Evolutionary conservation across 495 filamentous ascomycete species (phyloP), one percentile per base, ranked within the genome.

Genomic region (Trichoderma gamsii): DNA sequence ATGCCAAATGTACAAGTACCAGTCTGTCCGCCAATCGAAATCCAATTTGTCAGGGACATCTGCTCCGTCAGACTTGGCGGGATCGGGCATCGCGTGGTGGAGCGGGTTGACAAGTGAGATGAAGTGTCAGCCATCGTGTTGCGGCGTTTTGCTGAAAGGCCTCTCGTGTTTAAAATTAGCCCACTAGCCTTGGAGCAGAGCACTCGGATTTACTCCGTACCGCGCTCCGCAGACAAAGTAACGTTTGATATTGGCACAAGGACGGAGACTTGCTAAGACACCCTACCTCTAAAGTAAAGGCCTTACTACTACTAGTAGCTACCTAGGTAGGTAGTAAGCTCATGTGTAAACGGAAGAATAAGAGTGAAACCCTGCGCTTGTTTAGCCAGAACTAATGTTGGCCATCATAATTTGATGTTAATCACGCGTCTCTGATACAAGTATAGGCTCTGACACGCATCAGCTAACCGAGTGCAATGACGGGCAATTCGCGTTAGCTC

Each of bases 161-260:
- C 27, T 61, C 56, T 61, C 56, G 56, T 61, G 25, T 61, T 61
- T 27, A 61, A 61, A 32, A 29, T 61, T 32, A 32, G 56, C 25
- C 23, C 23, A 61, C 56, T 29, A 32, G 27, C 5, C 56, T 61
- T 61, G 16, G 56, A 61, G 27, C 27, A 32, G 1, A 32, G 5
- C 25, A 8, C 56, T 29, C 56, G 56, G 27, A 29, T 27, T 61
- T 61, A 61, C 49, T 52, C 8, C 49, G 21, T 52, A 9, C 49
- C 49, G 49, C 49, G n/a, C 49, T 9, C 18, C 16, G 16, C n/a
- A 21, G 18, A 52, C 49, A 18, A 21, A 52, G 49, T 21, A 46
- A 46, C 12, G 43, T 46, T 16, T 18, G 12, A 18, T 46, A 46
- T 18, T 46, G 3, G 43, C 43, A 46, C 43, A 18, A 38, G 6